Evolutionary conservation across 345 rosid species (phyloP).

Genomic region (Brassica cretica): DNA sequence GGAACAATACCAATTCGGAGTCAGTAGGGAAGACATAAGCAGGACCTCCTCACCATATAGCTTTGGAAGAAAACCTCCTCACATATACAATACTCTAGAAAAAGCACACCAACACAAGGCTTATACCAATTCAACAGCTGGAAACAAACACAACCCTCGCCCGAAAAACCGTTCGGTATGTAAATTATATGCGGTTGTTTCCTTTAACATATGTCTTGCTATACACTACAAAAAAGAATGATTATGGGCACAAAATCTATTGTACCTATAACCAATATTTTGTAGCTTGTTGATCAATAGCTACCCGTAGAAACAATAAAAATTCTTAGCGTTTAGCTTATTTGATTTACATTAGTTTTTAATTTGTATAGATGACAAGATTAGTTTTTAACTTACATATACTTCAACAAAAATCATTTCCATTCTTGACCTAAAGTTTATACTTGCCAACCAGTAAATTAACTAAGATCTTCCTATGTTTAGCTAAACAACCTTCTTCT

Average conservation of each 20-base stretch:
- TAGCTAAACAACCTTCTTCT: not conserved
- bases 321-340: not conserved
- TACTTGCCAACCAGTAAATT: not conserved
- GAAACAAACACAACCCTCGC: not conserved
- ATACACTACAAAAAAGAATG: too few relatives aligned
- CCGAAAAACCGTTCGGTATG: conserved; percentile 41
- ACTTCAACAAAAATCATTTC: not conserved
- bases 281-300: too few relatives aligned
- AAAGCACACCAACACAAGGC: not conserved
- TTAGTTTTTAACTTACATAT: not conserved
- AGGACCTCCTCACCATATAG: conserved; percentile 40
- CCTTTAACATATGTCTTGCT: not conserved
- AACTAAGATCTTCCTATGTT: not conserved
- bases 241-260: too few relatives aligned
- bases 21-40: conserved; percentile 37
- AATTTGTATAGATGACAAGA: not conserved
- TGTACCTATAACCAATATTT: too few relatives aligned
- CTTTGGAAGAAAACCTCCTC: conserved; percentile 41
- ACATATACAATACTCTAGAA: conserved; percentile 4
- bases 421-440: not conserved
- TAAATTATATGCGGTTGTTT: not conserved
- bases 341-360: not conserved
- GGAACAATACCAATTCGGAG: conserved; percentile 58
- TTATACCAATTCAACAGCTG: not conserved
- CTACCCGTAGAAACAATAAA: too few relatives aligned